Evolutionary conservation across 2,329 filamentous ascomycete genomes (phyloP).

Genomic region (Macrophomina phaseolina): DNA sequence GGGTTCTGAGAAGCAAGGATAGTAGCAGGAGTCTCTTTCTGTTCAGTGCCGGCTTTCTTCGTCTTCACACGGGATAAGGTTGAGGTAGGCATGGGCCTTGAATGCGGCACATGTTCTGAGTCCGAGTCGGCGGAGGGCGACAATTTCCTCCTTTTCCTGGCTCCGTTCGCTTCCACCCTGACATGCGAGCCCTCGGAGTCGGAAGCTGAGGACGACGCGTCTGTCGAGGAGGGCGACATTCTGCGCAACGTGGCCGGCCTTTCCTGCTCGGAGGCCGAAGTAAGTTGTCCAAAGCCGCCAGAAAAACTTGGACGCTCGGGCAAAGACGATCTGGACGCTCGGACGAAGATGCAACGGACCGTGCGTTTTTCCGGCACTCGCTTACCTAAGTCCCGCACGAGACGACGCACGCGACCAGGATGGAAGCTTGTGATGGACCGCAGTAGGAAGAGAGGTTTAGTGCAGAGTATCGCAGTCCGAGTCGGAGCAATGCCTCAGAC

Average conservation of each 20-base stretch:
- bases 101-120: slow-evolving; percentile 31
- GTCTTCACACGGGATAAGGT: slow-evolving; percentile 45
- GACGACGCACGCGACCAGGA: not conserved
- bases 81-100: slow-evolving; percentile 27
- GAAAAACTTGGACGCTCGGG: slow-evolving; percentile 14
- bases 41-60: slow-evolving; percentile 32
- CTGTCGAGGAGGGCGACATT: slow-evolving; percentile 18
- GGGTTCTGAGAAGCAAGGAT: slow-evolving; percentile 28
- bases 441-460: not conserved
- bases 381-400: slow-evolving; percentile 3
- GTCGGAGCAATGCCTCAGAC: not conserved
- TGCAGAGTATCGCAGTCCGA: not conserved
- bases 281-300: slow-evolving; percentile 10
- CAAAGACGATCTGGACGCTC: not conserved
- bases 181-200: slow-evolving; percentile 25
- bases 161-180: slow-evolving; percentile 34
- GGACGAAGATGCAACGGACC: not conserved
- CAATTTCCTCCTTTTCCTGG: slow-evolving; percentile 45
- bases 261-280: slow-evolving; percentile 2
- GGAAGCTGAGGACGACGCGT: slow-evolving; percentile 23
- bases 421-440: not conserved
- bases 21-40: slow-evolving; percentile 24
- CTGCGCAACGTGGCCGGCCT: not conserved
- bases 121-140: slow-evolving; percentile 32
- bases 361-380: slow-evolving; percentile 8